Evolutionary conservation across 352 stramenopile genomes (phyloP).

Genomic region (Pythium coloratum): DNA sequence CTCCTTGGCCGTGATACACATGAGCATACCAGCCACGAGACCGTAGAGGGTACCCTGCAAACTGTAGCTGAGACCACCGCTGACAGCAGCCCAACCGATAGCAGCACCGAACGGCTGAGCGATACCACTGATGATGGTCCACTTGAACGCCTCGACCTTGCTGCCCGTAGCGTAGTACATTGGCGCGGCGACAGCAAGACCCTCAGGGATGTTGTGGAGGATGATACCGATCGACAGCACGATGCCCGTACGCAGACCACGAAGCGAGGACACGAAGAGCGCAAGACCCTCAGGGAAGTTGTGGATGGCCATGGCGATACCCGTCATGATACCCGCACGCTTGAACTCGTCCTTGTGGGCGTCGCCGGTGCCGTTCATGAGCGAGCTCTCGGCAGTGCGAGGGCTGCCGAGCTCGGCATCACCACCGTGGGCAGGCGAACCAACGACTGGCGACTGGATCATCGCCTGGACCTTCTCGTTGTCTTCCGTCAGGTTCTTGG

Average conservation of each 20-base stretch:
- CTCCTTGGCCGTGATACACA: constrained; percentile 90
- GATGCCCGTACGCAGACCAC: constrained; percentile 87
- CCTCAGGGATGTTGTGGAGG: constrained; percentile 97
- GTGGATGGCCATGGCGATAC: constrained; percentile 95
- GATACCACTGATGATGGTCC: constrained; percentile 84
- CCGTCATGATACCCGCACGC: constrained; percentile 90
- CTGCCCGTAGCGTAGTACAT: constrained; percentile 96
- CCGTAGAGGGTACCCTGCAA: constrained; percentile 91
- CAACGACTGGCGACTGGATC: constrained; percentile 30
- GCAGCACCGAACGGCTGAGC: constrained; percentile 89
- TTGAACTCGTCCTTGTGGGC: constrained; percentile 56
- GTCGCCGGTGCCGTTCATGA: constrained; percentile 19
- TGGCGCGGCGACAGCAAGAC: constrained; percentile 91
- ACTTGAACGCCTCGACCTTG: constrained; percentile 90
- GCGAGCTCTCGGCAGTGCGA: constrained; percentile 5
- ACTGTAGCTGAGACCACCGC: constrained; percentile 54
- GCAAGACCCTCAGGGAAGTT: constrained; percentile 97
- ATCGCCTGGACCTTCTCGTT: background rate
- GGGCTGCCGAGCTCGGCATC: constrained; percentile 7
- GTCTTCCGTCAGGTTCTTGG: constrained; percentile 17
- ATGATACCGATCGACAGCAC: constrained; percentile 95
- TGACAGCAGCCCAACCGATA: constrained; percentile 78
- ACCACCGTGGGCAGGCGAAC: constrained; percentile 4
- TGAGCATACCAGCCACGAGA: constrained; percentile 93
- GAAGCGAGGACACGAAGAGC: constrained; percentile 93